phyloP scores from a whole-genome alignment of 2,329 filamentous ascomycete species.

The Dryadomyces sulphureus region DNA sequence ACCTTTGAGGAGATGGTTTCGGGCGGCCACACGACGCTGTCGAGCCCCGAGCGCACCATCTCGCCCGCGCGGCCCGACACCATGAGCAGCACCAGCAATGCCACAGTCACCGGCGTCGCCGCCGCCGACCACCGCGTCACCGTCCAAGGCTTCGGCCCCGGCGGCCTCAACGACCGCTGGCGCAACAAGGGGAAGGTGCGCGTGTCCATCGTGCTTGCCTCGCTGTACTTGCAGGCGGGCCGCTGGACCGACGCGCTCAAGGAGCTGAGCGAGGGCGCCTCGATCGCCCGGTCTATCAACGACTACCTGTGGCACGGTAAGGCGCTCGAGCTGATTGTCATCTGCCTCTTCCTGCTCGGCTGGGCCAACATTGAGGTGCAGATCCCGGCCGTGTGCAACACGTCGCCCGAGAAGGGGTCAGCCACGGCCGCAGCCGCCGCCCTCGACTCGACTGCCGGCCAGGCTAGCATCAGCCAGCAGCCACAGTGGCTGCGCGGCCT shows the following conservation, averaged over 20 bases:
- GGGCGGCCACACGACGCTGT: conserved; percentile 16
- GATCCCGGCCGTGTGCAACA: conserved; percentile 44
- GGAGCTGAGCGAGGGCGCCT: conserved; percentile 68
- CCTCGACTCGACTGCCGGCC: conserved; percentile 19
- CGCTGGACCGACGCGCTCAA: conserved; percentile 79
- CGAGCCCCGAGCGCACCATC: conserved; percentile 26
- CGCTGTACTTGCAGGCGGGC: conserved; percentile 76
- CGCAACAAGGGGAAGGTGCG: conserved; percentile 71
- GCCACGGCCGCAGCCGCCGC: conserved; percentile 16
- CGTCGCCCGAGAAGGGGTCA: conserved; percentile 30
- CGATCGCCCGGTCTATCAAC: conserved; percentile 60
- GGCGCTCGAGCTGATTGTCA: conserved; percentile 72
- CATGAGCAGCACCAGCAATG: neutral
- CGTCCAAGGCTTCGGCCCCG: conserved; percentile 57
- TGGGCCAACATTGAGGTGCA: conserved; percentile 77
- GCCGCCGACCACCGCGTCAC: conserved; percentile 36
- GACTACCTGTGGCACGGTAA: conserved; percentile 98
- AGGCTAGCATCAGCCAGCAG: conserved; percentile 32
- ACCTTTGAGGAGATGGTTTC: conserved; percentile 29
- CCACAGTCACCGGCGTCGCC: neutral
- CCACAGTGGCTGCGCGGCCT: conserved; percentile 39
- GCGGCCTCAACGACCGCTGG: conserved; percentile 60
- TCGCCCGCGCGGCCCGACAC: conserved; percentile 20
- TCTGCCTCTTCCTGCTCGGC: conserved; percentile 69
- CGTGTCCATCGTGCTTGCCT: conserved; percentile 65